Conservation (phyloP, 352 stramenopile genomes). For the Lagenidium sp. region DNA sequence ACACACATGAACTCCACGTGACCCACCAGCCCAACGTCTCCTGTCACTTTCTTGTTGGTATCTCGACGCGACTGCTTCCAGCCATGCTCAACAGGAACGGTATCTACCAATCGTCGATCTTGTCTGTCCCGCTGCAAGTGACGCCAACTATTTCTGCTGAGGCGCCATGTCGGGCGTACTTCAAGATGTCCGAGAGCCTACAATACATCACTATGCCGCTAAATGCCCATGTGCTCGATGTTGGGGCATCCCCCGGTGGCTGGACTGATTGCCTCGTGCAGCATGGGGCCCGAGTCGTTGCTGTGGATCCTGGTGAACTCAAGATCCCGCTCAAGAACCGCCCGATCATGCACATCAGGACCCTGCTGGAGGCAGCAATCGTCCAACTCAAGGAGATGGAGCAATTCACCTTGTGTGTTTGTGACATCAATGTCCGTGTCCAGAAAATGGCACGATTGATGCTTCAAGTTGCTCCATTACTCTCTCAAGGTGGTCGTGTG, state of each 20-base stretch:
- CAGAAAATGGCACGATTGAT: slow-evolving; percentile 20
- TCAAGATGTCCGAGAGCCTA: slow-evolving; percentile 43
- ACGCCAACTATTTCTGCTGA: no score
- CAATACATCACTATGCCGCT: slow-evolving; percentile 12
- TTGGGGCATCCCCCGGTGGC: slow-evolving; percentile 40
- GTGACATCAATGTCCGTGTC: slow-evolving; percentile 32
- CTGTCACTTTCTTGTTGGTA: slow-evolving; percentile 26
- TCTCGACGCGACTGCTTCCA: slow-evolving; percentile 5
- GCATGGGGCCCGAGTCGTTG: slow-evolving; percentile 31
- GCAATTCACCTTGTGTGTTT: slow-evolving; percentile 35
- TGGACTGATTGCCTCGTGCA: slow-evolving; percentile 43
- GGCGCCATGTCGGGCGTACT: slow-evolving; percentile 39
- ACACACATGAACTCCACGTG: slow-evolving; percentile 38
- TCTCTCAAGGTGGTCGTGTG: slow-evolving; percentile 10
- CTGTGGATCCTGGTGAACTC: slow-evolving; percentile 40
- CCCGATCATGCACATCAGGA: slow-evolving; percentile 29
- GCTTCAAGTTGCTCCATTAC: slow-evolving; percentile 14
- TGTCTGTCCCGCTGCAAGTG: no score
- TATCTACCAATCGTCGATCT: slow-evolving; percentile 1
- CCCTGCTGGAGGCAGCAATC: slow-evolving; percentile 29
- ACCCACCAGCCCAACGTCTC: slow-evolving; percentile 13
- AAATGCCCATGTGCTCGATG: slow-evolving; percentile 28
- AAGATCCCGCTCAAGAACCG: slow-evolving; percentile 17
- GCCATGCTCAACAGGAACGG: neutral
- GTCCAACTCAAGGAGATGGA: slow-evolving; percentile 14